Evolutionary conservation across 2,329 filamentous ascomycete genomes (phyloP), one percentile per base, ranked within the genome.

Genomic region (Lachnellula arida): DNA sequence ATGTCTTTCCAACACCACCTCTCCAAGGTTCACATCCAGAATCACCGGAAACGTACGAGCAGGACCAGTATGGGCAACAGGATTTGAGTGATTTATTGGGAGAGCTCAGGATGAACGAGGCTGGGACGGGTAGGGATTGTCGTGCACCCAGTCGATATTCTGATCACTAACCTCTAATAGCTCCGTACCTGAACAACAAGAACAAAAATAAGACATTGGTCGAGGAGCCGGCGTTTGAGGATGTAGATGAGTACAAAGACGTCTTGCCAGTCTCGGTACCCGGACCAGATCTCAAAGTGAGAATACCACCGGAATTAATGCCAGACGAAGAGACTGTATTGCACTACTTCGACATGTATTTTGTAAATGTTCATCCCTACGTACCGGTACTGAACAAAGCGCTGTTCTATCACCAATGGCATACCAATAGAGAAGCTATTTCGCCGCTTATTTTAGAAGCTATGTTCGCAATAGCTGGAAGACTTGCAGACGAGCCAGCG

Each of bases 231-330:
- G 84, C 82, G 0, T 73, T 88, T 35, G 86, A 89, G 58, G 88
- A 86, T 11, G 75, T 82, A 23, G 88, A 92, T 57, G 87, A 96
- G 55, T 86, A 81, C 57, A 88, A 91, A 63, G 81, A 84, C 46
- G 74, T 81, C 32, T 72, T 95, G 8, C 91, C 90, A 35, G 82
- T 84, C 12, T 81, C 87, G 35, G 80, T 82, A 15, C 80, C 81
- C 6, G 82, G 85, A 8, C 81, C 89, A 7, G 91, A 91, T 49
- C 79, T 85, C 22, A 91, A 88, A 56, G 87, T 96, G 56, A 84
- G 91, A 37, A 96, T 97, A 59, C 94, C 93, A 0, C 89, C 88
- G 0, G 91, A 95, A 66, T 81, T 97, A 67, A 96, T 97, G 91
- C 93, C 93, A 1, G 82, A 87, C 32, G 91, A 97, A 34, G 86